Evolutionary conservation across 768 basidiomycete species (phyloP).

Genomic region (Russula earlei): DNA sequence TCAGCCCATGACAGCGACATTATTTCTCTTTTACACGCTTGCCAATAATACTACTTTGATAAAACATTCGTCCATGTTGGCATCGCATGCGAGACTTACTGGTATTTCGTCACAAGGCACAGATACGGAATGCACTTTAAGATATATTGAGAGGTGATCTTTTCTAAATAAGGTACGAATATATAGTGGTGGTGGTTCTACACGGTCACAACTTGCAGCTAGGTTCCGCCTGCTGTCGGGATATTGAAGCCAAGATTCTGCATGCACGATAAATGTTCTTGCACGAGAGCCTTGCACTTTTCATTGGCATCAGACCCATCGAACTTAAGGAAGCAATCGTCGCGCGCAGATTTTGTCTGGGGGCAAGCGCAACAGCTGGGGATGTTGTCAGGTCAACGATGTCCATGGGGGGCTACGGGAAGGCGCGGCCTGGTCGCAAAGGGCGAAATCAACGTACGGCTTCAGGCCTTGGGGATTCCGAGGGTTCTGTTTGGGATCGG

Average conservation of each 20-base stretch:
- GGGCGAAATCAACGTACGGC: constrained; percentile 55
- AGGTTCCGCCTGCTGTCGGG: constrained; percentile 26
- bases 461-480: constrained; percentile 92
- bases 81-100: too few species aligned
- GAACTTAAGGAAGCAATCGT: constrained; percentile 85
- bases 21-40: too few species aligned
- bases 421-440: too few species aligned
- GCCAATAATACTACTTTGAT: too few species aligned
- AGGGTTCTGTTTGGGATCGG: constrained; percentile 74
- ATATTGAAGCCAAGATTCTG: constrained; percentile 80
- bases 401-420: not conserved
- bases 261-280: constrained; percentile 88
- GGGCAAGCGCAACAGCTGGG: constrained; percentile 93
- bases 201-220: too few species aligned
- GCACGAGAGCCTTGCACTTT: constrained; percentile 73
- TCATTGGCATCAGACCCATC: constrained; percentile 56
- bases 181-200: too few species aligned
- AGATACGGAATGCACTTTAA: too few species aligned
- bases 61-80: not conserved
- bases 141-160: too few species aligned
- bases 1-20: not conserved
- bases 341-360: constrained; percentile 82
- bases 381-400: not conserved
- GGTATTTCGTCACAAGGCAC: too few species aligned
- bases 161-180: too few species aligned